Conservation (phyloP, 2,329 filamentous ascomycete genomes). For the Penicillium hordei region DNA sequence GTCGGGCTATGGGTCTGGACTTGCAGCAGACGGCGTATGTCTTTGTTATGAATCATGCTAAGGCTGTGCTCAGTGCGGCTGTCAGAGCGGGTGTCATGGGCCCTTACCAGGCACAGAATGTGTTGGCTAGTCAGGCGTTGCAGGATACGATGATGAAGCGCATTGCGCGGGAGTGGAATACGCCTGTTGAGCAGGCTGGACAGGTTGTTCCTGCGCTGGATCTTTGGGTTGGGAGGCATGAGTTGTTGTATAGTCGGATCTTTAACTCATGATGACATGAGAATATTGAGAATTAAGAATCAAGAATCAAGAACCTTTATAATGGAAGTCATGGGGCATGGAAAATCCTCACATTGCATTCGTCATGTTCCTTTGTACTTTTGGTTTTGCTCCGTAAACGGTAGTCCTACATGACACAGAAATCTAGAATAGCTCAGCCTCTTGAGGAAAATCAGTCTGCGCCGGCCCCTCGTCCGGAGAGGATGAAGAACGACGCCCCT, state of each 20-base stretch:
- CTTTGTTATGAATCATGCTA: constrained; percentile 64
- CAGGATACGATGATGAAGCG: constrained; percentile 53
- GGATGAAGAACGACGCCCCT: constrained; percentile 14
- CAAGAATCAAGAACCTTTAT: not conserved
- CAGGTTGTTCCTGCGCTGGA: constrained; percentile 63
- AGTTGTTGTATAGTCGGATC: constrained; percentile 65
- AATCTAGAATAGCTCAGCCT: constrained; percentile 18
- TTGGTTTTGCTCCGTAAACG: constrained; percentile 20
- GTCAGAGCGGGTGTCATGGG: constrained; percentile 65
- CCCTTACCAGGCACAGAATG: constrained; percentile 62
- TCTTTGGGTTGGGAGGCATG: constrained; percentile 65
- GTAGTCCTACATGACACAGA: constrained; percentile 37
- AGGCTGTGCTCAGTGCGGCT: constrained; percentile 62
- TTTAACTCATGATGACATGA: constrained; percentile 58
- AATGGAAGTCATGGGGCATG: not conserved
- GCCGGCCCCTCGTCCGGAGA: constrained; percentile 20
- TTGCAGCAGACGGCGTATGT: constrained; percentile 58
- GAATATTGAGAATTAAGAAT: not conserved
- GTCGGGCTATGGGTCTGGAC: constrained; percentile 53
- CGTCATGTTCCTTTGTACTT: constrained; percentile 20
- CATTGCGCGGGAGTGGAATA: constrained; percentile 51
- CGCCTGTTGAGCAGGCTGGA: constrained; percentile 55
- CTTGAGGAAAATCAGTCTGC: constrained; percentile 15
- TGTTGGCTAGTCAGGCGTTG: constrained; percentile 56
- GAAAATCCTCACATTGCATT: constrained; percentile 20